Percentiles rank a stretch among this genome's conserved stretches.
Conservation (phyloP, 2,329 filamentous ascomycete genomes). For the Pseudogymnoascus sp. region DNA sequence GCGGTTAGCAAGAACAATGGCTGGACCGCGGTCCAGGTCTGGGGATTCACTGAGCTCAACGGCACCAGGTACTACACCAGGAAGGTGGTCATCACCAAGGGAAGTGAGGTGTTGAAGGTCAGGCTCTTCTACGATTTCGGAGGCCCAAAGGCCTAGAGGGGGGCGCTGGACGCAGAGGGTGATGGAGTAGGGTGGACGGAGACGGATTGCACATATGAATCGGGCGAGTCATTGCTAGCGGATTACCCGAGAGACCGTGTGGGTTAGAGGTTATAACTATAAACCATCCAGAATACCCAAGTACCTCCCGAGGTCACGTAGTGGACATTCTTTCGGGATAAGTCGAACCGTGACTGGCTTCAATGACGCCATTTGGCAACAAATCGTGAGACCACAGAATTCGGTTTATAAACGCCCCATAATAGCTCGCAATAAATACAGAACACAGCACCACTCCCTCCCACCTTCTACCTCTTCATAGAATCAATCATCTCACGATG, state of each 20-base stretch:
- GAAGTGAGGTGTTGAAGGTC: slow-evolving; percentile 29
- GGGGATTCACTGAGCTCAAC: slow-evolving; percentile 38
- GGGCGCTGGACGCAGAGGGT: neutral
- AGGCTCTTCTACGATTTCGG: slow-evolving; percentile 34
- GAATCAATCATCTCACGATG: slow-evolving; percentile 79
- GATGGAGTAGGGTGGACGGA: neutral
- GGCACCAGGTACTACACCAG: slow-evolving; percentile 33
- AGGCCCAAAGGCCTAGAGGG: neutral
- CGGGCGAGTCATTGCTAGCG: neutral
- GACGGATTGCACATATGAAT: neutral
- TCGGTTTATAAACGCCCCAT: slow-evolving; percentile 5
- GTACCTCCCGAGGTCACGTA: neutral
- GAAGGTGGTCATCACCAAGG: slow-evolving; percentile 33
- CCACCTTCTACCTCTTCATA: slow-evolving; percentile 33
- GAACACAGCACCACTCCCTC: neutral
- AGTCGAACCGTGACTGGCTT: neutral
- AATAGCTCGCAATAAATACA: slow-evolving; percentile 6
- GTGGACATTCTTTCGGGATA: neutral
- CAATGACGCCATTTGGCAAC: neutral
- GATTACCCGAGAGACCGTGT: neutral
- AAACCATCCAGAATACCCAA: slow-evolving; percentile 5
- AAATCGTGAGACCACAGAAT: slow-evolving; percentile 2
- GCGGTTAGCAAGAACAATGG: slow-evolving; percentile 38
- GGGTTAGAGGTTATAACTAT: slow-evolving; percentile 3
- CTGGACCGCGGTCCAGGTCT: slow-evolving; percentile 48